A percentile compares a stretch with the other conserved stretches of the same genome.
Conservation (phyloP, 2,329 filamentous ascomycete genomes). For the Amylocarpus encephaloides region DNA sequence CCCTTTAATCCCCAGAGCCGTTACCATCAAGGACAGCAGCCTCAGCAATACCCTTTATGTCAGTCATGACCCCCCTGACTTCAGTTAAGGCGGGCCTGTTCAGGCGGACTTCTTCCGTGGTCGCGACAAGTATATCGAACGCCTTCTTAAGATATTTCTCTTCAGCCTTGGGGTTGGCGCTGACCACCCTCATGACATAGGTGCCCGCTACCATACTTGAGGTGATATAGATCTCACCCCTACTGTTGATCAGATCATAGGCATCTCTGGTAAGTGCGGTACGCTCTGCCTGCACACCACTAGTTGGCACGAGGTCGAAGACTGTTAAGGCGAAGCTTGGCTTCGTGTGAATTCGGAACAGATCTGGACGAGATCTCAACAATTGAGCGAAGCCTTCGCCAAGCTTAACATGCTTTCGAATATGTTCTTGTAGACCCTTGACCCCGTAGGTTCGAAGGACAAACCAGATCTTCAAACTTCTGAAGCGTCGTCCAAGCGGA, state of each 20-base stretch:
- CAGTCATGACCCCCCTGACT: conserved; percentile 9
- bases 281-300: conserved; percentile 40
- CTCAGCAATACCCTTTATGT: conserved; percentile 10
- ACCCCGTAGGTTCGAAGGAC: conserved; percentile 80
- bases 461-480: conserved; percentile 91
- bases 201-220: conserved; percentile 65
- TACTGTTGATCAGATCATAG: conserved; percentile 66
- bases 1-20: background rate
- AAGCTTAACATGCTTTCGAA: conserved; percentile 60
- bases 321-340: conserved; percentile 77
- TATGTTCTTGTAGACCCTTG: conserved; percentile 65
- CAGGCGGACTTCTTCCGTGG: conserved; percentile 28
- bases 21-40: conserved; percentile 16
- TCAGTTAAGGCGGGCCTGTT: conserved; percentile 7
- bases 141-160: conserved; percentile 65
- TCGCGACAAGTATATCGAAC: conserved; percentile 63
- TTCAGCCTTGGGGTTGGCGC: conserved; percentile 62
- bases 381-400: conserved; percentile 65
- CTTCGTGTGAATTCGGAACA: conserved; percentile 70
- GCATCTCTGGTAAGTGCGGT: conserved; percentile 68
- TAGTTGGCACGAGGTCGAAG: conserved; percentile 53
- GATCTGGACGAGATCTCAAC: conserved; percentile 52
- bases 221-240: conserved; percentile 77
- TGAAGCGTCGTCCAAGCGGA: conserved; percentile 81
- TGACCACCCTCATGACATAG: conserved; percentile 77